phyloP scores from a whole-genome alignment of 2,329 filamentous ascomycete species.

The Fusarium nodosum region DNA sequence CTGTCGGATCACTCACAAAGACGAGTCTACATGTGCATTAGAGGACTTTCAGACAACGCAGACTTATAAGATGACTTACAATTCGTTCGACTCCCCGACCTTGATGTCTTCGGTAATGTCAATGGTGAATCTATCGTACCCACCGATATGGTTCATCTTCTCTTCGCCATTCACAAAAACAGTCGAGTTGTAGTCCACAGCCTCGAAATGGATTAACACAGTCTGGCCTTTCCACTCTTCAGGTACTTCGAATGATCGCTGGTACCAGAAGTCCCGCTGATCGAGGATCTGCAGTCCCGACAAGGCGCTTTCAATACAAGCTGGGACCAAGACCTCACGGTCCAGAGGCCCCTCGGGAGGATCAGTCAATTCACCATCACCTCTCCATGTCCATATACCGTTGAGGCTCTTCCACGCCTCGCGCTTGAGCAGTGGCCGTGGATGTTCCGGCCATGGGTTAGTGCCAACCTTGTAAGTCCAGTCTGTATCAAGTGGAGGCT shows the following conservation, averaged over 20 bases:
- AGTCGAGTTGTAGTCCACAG: conserved; percentile 38
- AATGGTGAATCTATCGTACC: conserved; percentile 33
- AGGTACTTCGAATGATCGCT: conserved; percentile 49
- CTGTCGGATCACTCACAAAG: conserved; percentile 77
- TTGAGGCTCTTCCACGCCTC: conserved; percentile 69
- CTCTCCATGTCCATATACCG: conserved; percentile 69
- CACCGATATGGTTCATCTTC: conserved; percentile 33
- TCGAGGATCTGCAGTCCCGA: conserved; percentile 63
- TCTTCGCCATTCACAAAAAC: conserved; percentile 26
- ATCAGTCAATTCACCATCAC: conserved; percentile 35
- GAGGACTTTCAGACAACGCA: fast-evolving
- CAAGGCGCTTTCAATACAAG: conserved; percentile 61
- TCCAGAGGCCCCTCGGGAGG: conserved; percentile 21
- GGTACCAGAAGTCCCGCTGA: conserved; percentile 63
- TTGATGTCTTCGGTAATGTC: conserved; percentile 24
- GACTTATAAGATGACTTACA: neutral
- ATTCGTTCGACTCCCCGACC: conserved; percentile 27
- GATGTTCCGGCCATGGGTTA: conserved; percentile 69
- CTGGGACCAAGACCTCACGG: conserved; percentile 60
- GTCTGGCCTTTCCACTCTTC: conserved; percentile 14
- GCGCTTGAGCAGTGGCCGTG: conserved; percentile 68
- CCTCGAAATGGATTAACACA: conserved; percentile 33
- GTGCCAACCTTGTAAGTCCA: conserved; percentile 68
- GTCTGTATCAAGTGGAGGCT: conserved; percentile 62
- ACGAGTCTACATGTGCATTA: conserved; percentile 50